Evolutionary conservation across 148 eudicot species (phyloP).

Genomic region (Rhododendron kiyosumense): DNA sequence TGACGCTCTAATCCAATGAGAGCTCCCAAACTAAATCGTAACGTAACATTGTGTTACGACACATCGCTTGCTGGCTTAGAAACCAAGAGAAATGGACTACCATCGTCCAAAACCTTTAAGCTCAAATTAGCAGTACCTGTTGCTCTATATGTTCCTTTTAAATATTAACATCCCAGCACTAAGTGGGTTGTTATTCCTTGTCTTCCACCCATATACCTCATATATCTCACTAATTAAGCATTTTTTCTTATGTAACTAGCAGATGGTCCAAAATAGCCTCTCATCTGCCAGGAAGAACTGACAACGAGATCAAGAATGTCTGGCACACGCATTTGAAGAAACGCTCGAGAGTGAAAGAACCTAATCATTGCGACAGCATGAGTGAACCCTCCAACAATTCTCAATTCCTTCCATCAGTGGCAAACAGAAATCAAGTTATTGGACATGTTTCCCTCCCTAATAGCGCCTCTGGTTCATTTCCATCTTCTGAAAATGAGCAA

Average conservation of each 20-base stretch:
- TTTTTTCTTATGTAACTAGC: not conserved
- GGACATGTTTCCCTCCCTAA: not conserved
- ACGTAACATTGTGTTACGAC: not conserved
- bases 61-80: not conserved
- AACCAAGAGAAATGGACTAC: not conserved
- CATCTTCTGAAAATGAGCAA: not conserved
- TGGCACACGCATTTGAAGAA: constrained; percentile 59
- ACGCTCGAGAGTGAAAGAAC: constrained; percentile 18
- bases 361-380: not conserved
- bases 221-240: not conserved
- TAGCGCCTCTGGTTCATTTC: not conserved
- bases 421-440: not conserved
- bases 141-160: not conserved
- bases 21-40: not conserved
- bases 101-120: not conserved
- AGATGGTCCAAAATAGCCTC: constrained; percentile 50
- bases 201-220: not conserved
- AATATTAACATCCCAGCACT: not conserved
- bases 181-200: not conserved
- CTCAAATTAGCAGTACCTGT: not conserved
- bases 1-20: not conserved
- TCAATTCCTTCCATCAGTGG: not conserved
- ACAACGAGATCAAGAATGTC: constrained; percentile 15
- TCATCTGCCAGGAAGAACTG: constrained; percentile 43
- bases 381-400: not conserved